phyloP scores from a whole-genome alignment of 2,329 filamentous ascomycete genomes.

The Corniculantispora saksenae region DNA sequence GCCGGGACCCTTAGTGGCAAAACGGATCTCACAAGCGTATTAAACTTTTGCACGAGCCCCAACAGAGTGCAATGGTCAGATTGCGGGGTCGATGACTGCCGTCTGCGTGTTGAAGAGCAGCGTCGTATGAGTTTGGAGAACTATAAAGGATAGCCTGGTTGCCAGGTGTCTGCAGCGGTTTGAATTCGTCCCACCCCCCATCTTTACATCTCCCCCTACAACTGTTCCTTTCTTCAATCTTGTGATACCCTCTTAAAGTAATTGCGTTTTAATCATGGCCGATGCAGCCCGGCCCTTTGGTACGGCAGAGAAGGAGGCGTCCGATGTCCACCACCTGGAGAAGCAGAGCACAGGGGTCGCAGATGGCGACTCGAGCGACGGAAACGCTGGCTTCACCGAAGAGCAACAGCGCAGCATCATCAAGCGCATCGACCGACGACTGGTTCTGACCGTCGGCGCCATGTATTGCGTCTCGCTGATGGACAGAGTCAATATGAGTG shows the following conservation, averaged over 20 bases:
- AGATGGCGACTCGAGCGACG: conserved; percentile 33
- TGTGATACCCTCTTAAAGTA: background rate
- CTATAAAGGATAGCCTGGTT: background rate
- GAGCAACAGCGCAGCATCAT: conserved; percentile 69
- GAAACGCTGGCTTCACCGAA: conserved; percentile 49
- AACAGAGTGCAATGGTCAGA: background rate
- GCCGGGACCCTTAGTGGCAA: too few species aligned
- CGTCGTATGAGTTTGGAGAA: background rate
- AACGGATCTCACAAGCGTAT: too few species aligned
- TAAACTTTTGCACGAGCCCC: too few species aligned
- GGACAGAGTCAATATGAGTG: conserved; percentile 76
- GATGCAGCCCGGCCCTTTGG: background rate
- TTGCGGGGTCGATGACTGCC: background rate
- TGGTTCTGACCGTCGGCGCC: conserved; percentile 61
- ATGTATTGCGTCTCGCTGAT: conserved; percentile 77
- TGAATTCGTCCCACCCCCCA: background rate
- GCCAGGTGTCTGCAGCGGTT: background rate
- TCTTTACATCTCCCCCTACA: background rate
- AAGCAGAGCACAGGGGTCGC: background rate
- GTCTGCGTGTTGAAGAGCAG: background rate
- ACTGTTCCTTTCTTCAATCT: background rate
- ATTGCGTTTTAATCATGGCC: background rate
- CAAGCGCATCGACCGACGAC: conserved; percentile 65
- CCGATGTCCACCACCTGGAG: background rate
- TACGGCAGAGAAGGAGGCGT: background rate